phyloP scores from a whole-genome alignment of 2,329 filamentous ascomycete species.

The Penicillium sp. region DNA sequence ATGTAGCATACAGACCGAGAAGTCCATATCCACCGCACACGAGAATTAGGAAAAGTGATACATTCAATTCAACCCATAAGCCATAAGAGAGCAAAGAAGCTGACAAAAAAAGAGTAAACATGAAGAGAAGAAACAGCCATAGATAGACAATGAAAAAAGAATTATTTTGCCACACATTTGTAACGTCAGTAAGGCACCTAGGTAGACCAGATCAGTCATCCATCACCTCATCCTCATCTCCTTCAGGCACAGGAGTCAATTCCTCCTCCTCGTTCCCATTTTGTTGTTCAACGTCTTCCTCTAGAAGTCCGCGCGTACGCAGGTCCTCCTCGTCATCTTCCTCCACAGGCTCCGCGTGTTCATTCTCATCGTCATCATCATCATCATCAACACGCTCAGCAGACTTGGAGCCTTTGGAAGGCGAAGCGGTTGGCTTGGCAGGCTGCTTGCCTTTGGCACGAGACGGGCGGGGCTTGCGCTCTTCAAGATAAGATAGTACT shows the following conservation, averaged over 20 bases:
- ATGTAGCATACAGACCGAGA: conserved; percentile 2
- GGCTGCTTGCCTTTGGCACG: conserved; percentile 38
- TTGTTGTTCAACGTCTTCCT: conserved; percentile 41
- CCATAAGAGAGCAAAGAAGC: conserved; percentile 4
- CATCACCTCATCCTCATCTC: conserved; percentile 45
- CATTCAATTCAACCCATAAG: conserved; percentile 6
- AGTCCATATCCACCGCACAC: conserved; percentile 10
- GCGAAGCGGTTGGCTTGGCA: conserved; percentile 16
- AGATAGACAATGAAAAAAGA: background rate
- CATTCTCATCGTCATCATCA: conserved; percentile 39
- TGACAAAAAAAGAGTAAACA: conserved; percentile 2
- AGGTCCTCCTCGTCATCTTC: conserved; percentile 47
- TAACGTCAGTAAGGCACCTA: conserved; percentile 15
- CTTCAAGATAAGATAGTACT: conserved; percentile 76
- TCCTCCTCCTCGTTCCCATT: conserved; percentile 30
- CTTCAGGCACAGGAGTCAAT: conserved; percentile 28
- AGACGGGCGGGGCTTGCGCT: conserved; percentile 50
- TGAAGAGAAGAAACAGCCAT: conserved; percentile 2
- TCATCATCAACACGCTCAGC: conserved; percentile 47
- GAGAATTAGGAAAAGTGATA: conserved; percentile 10
- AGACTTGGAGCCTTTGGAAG: conserved; percentile 33
- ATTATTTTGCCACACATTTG: conserved; percentile 6
- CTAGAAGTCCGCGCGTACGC: conserved; percentile 36
- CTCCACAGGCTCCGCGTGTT: conserved; percentile 32
- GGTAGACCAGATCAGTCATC: conserved; percentile 33